Base-by-base conservation (phyloP, 2,329 filamentous ascomycete genomes). In the Elsinoe arachidis region DNA sequence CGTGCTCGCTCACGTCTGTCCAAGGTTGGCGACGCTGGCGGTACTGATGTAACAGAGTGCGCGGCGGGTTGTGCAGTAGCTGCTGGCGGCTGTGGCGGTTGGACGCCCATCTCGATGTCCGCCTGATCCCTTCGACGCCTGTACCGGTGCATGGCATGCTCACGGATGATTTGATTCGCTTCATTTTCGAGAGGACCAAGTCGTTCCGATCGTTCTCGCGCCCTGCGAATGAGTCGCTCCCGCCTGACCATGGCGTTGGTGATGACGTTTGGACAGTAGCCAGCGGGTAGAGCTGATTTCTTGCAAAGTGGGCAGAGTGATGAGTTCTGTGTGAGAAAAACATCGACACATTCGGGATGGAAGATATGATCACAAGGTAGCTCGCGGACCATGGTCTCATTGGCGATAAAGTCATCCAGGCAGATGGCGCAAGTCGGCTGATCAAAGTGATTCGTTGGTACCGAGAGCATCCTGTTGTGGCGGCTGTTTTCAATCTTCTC, bases 291-390 rank as follows among this genome's bases (percentile, higher is more conserved):
- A 65, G 91, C 88, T 52, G 82, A 88, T 60, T 85, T 82, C 70
- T 96, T 96, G 76, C 93, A 99, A 64, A 95, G 77, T 0, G 93
- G 92, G 66, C 93, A 99, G 1, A 96, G 78, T 15, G 88, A 95
- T 67, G 88, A 95, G 67, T 86, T 86, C 56, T 84, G 79, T 43
- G 80, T 78, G 11, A 97, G 76, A 65, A 93, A 96, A 19, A 85
- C 81, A 67, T 97, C 91, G 62, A 97, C 91, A 67, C 93, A 99
- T 62, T 88, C 86, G 0, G 88, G 86, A 63, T 99, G 92, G 71
- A 91, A 99, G 58, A 97, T 92, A 69, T 99, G 93, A 0, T 87
- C 84, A 65, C 93, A 99, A 0, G 89, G 84, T 2, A 97, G 77
- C 71, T 96, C 88, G 57, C 90, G 86, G 57, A 97, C 90, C 17